Evolutionary conservation across 2,329 filamentous ascomycete genomes (phyloP).

Genomic region (Talaromyces sp.): DNA sequence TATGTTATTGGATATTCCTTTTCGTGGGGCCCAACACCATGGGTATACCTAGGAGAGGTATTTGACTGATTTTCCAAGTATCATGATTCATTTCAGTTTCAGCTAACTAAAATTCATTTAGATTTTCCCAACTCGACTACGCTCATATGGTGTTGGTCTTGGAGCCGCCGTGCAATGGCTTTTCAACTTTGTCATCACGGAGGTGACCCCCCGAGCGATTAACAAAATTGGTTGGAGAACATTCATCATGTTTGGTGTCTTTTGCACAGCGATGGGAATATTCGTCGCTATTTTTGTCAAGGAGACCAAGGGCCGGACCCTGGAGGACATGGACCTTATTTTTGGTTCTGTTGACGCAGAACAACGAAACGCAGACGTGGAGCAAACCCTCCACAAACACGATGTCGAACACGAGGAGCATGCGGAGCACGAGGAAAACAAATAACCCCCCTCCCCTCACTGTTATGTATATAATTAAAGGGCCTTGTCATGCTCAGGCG

Average conservation of each 20-base stretch:
- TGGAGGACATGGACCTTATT: slow-evolving; percentile 45
- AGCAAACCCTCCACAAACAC: slow-evolving; percentile 30
- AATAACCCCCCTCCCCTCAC: too few species aligned
- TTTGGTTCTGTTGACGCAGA: slow-evolving; percentile 32
- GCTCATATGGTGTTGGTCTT: slow-evolving; percentile 45
- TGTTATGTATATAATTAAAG: too few species aligned
- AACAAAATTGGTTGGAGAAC: slow-evolving; percentile 43
- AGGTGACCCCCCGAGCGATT: slow-evolving; percentile 45
- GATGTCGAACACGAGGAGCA: slow-evolving; percentile 27
- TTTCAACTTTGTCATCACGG: slow-evolving; percentile 47
- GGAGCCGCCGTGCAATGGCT: slow-evolving; percentile 44
- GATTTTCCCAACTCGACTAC: slow-evolving; percentile 45
- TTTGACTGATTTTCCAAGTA: slow-evolving; percentile 2
- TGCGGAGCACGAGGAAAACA: neutral
- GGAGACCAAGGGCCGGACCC: slow-evolving; percentile 41
- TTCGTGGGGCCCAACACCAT: slow-evolving; percentile 32
- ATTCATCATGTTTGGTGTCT: slow-evolving; percentile 47
- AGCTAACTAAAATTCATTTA: slow-evolving; percentile 12
- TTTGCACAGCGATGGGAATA: slow-evolving; percentile 40
- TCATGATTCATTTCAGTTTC: neutral
- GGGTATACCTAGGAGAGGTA: slow-evolving; percentile 40
- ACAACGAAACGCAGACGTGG: slow-evolving; percentile 28
- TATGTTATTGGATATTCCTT: slow-evolving; percentile 43
- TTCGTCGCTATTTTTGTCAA: slow-evolving; percentile 42
- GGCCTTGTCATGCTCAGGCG: too few species aligned